A percentile compares a stretch with the other conserved stretches of the same genome.
Conservation (phyloP, 768 basidiomycete species). For the Sarcodon sp. region DNA sequence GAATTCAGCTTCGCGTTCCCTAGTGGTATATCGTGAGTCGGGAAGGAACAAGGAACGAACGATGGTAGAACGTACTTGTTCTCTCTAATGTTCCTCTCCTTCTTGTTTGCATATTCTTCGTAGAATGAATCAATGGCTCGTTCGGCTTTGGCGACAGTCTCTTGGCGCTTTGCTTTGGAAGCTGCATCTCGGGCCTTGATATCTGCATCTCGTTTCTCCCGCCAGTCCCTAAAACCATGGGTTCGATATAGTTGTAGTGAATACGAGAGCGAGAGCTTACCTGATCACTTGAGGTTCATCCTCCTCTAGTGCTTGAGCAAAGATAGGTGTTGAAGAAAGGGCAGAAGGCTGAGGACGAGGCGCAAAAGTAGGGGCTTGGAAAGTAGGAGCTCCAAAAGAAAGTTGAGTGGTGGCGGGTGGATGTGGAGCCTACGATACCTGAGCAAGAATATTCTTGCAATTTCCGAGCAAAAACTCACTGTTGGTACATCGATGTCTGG, state of each 20-base stretch:
- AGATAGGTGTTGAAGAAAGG: conserved; percentile 60
- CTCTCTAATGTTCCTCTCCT: conserved; percentile 81
- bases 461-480: conserved; percentile 15
- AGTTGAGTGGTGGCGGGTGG: conserved; percentile 17
- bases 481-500: conserved; percentile 56
- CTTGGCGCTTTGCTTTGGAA: conserved; percentile 64
- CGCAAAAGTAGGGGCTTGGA: conserved; percentile 40
- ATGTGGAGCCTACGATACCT: conserved; percentile 4
- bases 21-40: conserved; percentile 16
- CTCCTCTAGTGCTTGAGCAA: conserved; percentile 53
- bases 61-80: conserved; percentile 66
- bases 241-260: not conserved
- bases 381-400: conserved; percentile 23
- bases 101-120: conserved; percentile 76
- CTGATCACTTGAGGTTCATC: conserved; percentile 83
- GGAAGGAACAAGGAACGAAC: not conserved
- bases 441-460: conserved; percentile 5
- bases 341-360: conserved; percentile 67
- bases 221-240: conserved; percentile 57
- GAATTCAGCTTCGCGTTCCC: conserved; percentile 81
- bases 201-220: conserved; percentile 73
- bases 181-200: conserved; percentile 76
- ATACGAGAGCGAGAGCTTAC: conserved; percentile 26
- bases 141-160: conserved; percentile 76
- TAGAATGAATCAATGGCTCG: conserved; percentile 85